Percentiles rank a stretch among this genome's conserved stretches.
phyloP scores from a whole-genome alignment of 495 filamentous ascomycete genomes.

The Penicillium lividum region DNA sequence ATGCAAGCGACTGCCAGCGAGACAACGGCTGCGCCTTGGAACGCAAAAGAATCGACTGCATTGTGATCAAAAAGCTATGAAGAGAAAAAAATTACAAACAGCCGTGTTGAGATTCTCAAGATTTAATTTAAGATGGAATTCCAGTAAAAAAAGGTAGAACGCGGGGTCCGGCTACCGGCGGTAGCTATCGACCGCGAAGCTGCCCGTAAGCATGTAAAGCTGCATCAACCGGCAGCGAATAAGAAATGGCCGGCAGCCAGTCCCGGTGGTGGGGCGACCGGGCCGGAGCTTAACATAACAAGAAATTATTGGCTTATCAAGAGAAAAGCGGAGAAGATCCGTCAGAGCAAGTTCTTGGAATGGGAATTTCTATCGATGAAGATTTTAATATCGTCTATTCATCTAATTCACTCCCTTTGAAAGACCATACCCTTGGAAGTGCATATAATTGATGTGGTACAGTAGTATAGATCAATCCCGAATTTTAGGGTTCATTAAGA shows the following conservation, averaged over 20 bases:
- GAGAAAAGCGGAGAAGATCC: background rate
- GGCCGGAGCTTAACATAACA: constrained; percentile 15
- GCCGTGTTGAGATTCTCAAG: background rate
- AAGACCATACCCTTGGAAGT: too few species aligned
- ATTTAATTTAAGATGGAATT: background rate
- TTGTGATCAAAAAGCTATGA: constrained; percentile 16
- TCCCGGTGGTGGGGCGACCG: constrained; percentile 27
- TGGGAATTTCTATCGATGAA: too few species aligned
- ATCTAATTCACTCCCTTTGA: too few species aligned
- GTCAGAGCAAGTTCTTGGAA: too few species aligned
- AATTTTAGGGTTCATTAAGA: too few species aligned
- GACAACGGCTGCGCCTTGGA: constrained; percentile 33
- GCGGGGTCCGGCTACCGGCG: constrained; percentile 34
- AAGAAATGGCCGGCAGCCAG: constrained; percentile 20
- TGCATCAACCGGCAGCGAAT: constrained; percentile 12
- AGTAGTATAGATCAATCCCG: too few species aligned
- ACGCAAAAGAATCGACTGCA: constrained; percentile 41
- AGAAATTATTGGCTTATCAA: constrained; percentile 6
- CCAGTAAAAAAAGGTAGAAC: constrained; percentile 19
- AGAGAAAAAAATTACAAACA: background rate
- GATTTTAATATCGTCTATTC: too few species aligned
- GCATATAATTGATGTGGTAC: too few species aligned
- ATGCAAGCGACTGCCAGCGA: constrained; percentile 24
- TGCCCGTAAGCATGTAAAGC: constrained; percentile 4
- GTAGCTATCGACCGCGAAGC: background rate